A percentile compares a stretch with the other conserved stretches of the same genome.
phyloP scores from a whole-genome alignment of 176 grass and related monocot species.

The barley (Hordeum vulgare) region DNA sequence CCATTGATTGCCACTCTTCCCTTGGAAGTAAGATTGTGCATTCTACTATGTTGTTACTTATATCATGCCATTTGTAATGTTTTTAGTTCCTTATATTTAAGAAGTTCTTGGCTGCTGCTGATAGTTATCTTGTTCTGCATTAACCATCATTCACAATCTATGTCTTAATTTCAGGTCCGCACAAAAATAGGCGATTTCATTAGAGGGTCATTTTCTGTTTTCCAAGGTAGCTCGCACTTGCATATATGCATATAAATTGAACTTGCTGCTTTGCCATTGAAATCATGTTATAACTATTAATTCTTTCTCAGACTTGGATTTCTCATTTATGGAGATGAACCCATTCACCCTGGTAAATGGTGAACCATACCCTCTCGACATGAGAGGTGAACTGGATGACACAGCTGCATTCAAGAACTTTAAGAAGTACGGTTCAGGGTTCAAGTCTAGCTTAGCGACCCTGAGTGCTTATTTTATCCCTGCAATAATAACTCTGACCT shows the following conservation, averaged over 20 bases:
- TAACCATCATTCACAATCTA: not conserved
- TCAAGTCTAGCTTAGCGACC: not conserved
- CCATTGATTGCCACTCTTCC: conserved; percentile 89
- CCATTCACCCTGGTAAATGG: conserved; percentile 91
- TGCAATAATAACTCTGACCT: not conserved
- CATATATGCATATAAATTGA: not conserved
- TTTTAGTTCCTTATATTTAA: not conserved
- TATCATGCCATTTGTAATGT: not conserved
- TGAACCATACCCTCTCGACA: conserved; percentile 90
- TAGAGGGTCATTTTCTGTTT: conserved; percentile 69
- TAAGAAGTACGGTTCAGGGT: conserved; percentile 54
- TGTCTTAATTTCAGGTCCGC: conserved; percentile 56
- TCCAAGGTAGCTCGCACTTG: conserved; percentile 64
- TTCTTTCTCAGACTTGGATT: conserved; percentile 85
- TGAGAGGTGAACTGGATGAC: conserved; percentile 98
- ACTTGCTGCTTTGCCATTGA: not conserved
- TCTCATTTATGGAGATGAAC: conserved; percentile 98
- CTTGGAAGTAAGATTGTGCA: conserved; percentile 53
- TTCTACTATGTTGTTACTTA: not conserved
- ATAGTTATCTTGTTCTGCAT: not conserved
- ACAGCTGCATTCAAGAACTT: conserved; percentile 99
- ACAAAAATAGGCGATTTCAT: conserved; percentile 90
- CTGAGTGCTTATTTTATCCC: not conserved
- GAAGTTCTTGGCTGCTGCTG: not conserved
- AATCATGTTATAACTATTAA: not conserved